Percentiles rank a stretch among this genome's conserved stretches.
Evolutionary conservation across 345 rosid genomes (phyloP).

Genomic region (Populus nigra): DNA sequence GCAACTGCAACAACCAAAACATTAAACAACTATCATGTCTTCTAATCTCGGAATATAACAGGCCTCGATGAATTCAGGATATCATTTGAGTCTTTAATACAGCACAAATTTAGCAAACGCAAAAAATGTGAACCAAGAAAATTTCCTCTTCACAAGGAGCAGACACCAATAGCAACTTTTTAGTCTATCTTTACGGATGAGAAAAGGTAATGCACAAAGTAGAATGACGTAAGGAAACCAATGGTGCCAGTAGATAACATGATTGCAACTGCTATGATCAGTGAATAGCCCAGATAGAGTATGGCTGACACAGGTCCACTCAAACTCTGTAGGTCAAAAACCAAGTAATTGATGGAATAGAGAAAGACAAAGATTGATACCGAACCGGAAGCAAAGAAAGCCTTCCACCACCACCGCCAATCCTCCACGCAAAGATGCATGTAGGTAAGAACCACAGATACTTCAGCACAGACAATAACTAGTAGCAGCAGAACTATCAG

Average conservation of each 20-base stretch:
- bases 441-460: slow-evolving; percentile 74
- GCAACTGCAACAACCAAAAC: slow-evolving; percentile 2
- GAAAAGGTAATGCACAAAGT: slow-evolving; percentile 80
- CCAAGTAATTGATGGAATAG: slow-evolving; percentile 75
- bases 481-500: slow-evolving; percentile 61
- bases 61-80: slow-evolving; percentile 9
- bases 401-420: slow-evolving; percentile 95
- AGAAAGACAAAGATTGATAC: slow-evolving; percentile 74
- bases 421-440: slow-evolving; percentile 90
- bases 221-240: slow-evolving; percentile 74
- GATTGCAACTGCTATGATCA: slow-evolving; percentile 72
- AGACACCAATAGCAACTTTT: not conserved
- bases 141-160: slow-evolving; percentile 15
- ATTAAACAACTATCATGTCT: slow-evolving; percentile 10
- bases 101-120: slow-evolving; percentile 11
- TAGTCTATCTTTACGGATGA: slow-evolving; percentile 81
- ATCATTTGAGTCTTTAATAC: slow-evolving; percentile 8
- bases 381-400: slow-evolving; percentile 80
- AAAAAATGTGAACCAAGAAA: slow-evolving; percentile 10
- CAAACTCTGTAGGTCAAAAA: slow-evolving; percentile 71
- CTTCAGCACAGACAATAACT: slow-evolving; percentile 72
- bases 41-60: slow-evolving; percentile 20
- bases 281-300: slow-evolving; percentile 73
- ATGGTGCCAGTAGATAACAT: slow-evolving; percentile 78
- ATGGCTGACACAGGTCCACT: slow-evolving; percentile 76